These are phyloP conservation scores for Takakia lepidozioides DNA, from an alignment of 225 moss, liverwort and hornwort species.

Conservation along the genomic window DNA sequence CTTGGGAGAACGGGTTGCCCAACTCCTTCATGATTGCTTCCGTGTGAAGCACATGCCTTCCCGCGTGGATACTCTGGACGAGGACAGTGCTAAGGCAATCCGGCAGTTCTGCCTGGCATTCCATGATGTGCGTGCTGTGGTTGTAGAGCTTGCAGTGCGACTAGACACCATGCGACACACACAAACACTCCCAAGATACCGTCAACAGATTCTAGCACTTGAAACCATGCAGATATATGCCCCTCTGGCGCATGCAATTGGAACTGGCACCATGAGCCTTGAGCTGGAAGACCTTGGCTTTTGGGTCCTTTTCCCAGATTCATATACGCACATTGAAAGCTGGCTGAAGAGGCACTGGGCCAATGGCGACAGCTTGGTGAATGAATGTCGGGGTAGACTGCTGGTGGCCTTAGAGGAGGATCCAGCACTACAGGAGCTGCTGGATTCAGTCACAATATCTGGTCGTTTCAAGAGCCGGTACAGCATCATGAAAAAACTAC, in stretches of 20 bases:
- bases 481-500: slow-evolving; percentile 91
- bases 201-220: slow-evolving; percentile 76
- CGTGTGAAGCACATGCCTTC: slow-evolving; percentile 71
- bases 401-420: slow-evolving; percentile 45
- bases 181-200: slow-evolving; percentile 65
- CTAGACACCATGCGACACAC: slow-evolving; percentile 77
- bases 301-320: slow-evolving; percentile 80
- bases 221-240: slow-evolving; percentile 97
- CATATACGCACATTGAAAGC: slow-evolving; percentile 63
- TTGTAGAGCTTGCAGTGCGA: slow-evolving; percentile 80
- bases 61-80: slow-evolving; percentile 72
- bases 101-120: slow-evolving; percentile 82
- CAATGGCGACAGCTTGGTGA: slow-evolving; percentile 53
- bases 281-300: slow-evolving; percentile 88
- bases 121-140: slow-evolving; percentile 75
- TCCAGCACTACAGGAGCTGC: slow-evolving; percentile 34
- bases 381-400: slow-evolving; percentile 43
- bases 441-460: slow-evolving; percentile 34
- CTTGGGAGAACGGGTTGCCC: slow-evolving; percentile 53
- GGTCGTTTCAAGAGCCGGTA: slow-evolving; percentile 86
- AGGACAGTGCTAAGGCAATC: slow-evolving; percentile 59
- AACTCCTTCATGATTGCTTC: slow-evolving; percentile 64
- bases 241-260: slow-evolving; percentile 84
- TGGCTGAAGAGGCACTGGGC: slow-evolving; percentile 73
- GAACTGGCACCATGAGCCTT: slow-evolving; percentile 63